Evolutionary conservation across 2,329 filamentous ascomycete genomes (phyloP).

Genomic region (Periglandula ipomoeae): DNA sequence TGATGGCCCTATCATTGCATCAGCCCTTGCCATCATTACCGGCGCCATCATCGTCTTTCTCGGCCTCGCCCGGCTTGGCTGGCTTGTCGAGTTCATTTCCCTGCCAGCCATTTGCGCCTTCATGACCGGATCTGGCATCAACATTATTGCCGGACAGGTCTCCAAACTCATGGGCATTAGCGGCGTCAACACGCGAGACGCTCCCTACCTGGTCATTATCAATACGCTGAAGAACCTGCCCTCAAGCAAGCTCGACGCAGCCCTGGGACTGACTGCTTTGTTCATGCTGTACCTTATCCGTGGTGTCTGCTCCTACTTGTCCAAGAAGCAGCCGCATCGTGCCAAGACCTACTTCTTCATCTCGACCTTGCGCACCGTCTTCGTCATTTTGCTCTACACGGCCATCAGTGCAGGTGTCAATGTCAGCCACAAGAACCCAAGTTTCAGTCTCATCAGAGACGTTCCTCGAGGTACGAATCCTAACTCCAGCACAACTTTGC

Average conservation of each 20-base stretch:
- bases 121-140: constrained; percentile 44
- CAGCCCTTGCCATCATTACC: constrained; percentile 37
- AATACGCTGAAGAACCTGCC: constrained; percentile 38
- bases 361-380: constrained; percentile 67
- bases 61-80: constrained; percentile 41
- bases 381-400: constrained; percentile 74
- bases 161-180: constrained; percentile 41
- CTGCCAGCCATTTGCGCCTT: constrained; percentile 44
- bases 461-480: constrained; percentile 54
- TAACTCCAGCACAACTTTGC: not conserved
- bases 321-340: constrained; percentile 55
- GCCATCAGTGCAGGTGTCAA: constrained; percentile 67
- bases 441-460: constrained; percentile 54
- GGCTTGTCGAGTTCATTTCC: constrained; percentile 46
- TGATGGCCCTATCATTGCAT: constrained; percentile 34
- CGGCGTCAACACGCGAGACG: constrained; percentile 38
- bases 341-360: constrained; percentile 70
- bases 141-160: constrained; percentile 40
- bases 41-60: constrained; percentile 40
- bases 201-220: constrained; percentile 41
- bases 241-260: constrained; percentile 54
- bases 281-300: constrained; percentile 60
- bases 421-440: constrained; percentile 45
- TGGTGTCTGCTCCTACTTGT: constrained; percentile 49
- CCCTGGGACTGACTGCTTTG: constrained; percentile 62